A percentile compares a stretch with the other conserved stretches of the same genome.
Conservation (phyloP, 129 eudicot genomes). For the Silybum marianum region DNA sequence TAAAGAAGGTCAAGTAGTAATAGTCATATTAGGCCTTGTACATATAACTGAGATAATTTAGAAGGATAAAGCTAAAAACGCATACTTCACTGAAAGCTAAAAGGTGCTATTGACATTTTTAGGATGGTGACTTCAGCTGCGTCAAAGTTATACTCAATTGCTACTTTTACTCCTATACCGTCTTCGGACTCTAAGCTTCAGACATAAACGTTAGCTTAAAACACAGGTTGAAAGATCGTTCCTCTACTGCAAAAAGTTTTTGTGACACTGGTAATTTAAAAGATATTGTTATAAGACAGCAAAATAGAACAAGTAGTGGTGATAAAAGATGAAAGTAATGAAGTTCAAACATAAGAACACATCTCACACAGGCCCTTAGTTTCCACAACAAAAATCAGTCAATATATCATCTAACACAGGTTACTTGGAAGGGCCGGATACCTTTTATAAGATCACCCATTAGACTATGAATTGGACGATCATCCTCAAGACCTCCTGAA, state of each 20-base stretch:
- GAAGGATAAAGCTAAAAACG: neutral
- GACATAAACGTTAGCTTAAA: neutral
- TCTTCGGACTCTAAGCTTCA: neutral
- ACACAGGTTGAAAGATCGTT: neutral
- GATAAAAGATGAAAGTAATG: no score
- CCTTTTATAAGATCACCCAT: conserved; percentile 99
- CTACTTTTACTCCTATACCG: neutral
- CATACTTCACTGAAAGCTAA: neutral
- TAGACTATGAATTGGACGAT: conserved; percentile 83
- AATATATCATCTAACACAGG: neutral
- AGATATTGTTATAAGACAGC: neutral
- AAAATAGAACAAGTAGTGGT: neutral
- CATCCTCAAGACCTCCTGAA: conserved; percentile 72
- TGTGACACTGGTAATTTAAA: neutral
- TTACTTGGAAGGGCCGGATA: conserved; percentile 16
- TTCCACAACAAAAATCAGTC: neutral
- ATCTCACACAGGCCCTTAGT: neutral
- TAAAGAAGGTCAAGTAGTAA: neutral
- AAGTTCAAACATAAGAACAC: no score
- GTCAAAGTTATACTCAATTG: neutral
- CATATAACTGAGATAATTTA: neutral
- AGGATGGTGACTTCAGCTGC: neutral
- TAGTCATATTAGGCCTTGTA: neutral
- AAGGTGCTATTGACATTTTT: neutral
- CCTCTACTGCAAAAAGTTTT: neutral